These are phyloP conservation scores for Morella rubra DNA, from an alignment of 306 rosid species.

Conservation along the genomic window DNA sequence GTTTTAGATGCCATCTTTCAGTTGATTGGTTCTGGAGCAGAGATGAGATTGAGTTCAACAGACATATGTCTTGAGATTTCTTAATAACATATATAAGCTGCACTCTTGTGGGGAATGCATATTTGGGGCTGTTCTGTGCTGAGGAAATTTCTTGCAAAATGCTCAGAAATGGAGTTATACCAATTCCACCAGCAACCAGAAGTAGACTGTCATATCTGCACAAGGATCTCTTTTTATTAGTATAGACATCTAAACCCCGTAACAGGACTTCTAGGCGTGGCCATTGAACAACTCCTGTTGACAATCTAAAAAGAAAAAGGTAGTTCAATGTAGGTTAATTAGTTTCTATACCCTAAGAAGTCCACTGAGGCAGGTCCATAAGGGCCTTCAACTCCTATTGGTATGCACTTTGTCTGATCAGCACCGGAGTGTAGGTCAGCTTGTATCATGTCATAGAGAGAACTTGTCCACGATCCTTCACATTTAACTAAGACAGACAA, in stretches of 20 bases:
- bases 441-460: constrained; percentile 59
- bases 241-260: constrained; percentile 6
- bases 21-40: constrained; percentile 45
- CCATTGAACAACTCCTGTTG: background rate
- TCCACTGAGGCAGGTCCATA: constrained; percentile 76
- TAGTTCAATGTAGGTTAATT: background rate
- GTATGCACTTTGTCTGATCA: constrained; percentile 46
- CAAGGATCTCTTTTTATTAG: constrained; percentile 7
- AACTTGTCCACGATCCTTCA: constrained; percentile 80
- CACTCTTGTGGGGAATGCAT: constrained; percentile 45
- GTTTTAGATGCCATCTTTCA: constrained; percentile 44
- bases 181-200: constrained; percentile 87
- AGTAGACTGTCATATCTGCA: constrained; percentile 80
- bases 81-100: constrained; percentile 65
- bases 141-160: constrained; percentile 66
- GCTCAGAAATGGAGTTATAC: constrained; percentile 86
- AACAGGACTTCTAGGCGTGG: constrained; percentile 5
- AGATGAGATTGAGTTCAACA: constrained; percentile 61
- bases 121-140: constrained; percentile 23
- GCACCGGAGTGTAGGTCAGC: constrained; percentile 43
- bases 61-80: constrained; percentile 56
- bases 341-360: constrained; percentile 53
- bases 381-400: constrained; percentile 88
- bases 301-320: constrained; percentile 14
- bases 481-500: constrained; percentile 68